Conservation (phyloP, 163 green algal species). For the Trebouxiophyceae sp. region DNA sequence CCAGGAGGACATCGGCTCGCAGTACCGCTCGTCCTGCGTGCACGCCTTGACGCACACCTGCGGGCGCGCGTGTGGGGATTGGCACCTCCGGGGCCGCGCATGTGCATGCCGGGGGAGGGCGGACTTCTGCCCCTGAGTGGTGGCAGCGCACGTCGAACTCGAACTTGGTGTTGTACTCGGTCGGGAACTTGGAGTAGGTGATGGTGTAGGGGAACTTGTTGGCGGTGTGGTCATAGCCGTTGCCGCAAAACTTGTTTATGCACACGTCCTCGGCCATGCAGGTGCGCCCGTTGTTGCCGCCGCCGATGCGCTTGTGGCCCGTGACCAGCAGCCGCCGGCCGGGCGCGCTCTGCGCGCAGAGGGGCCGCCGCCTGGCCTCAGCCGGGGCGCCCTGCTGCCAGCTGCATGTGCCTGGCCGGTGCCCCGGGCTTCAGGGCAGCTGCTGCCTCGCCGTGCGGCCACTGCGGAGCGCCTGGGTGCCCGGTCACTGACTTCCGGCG, state of each 20-base stretch:
- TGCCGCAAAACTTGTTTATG: conserved; percentile 9
- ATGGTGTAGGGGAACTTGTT: conserved; percentile 13
- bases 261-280: conserved; percentile 18
- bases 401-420: too few relatives aligned
- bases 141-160: conserved; percentile 4
- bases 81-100: too few relatives aligned
- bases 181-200: conserved; percentile 2
- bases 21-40: neutral
- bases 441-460: too few relatives aligned
- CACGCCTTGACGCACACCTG: conserved; percentile 13
- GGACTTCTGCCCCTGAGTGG: too few relatives aligned
- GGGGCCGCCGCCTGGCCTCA: too few relatives aligned
- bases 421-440: too few relatives aligned
- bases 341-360: too few relatives aligned
- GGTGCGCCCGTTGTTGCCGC: neutral
- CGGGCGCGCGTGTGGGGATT: too few relatives aligned
- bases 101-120: too few relatives aligned
- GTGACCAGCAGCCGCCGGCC: conserved; percentile 11
- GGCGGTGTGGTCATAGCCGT: conserved; percentile 12
- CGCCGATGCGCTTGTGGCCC: conserved; percentile 3
- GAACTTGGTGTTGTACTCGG: neutral
- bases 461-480: too few relatives aligned
- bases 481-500: too few relatives aligned
- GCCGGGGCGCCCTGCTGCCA: too few relatives aligned
- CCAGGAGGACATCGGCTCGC: conserved; percentile 3